These are phyloP conservation scores for Sophora flavescens DNA, from an alignment of 306 rosid genomes.

Conservation along the genomic window DNA sequence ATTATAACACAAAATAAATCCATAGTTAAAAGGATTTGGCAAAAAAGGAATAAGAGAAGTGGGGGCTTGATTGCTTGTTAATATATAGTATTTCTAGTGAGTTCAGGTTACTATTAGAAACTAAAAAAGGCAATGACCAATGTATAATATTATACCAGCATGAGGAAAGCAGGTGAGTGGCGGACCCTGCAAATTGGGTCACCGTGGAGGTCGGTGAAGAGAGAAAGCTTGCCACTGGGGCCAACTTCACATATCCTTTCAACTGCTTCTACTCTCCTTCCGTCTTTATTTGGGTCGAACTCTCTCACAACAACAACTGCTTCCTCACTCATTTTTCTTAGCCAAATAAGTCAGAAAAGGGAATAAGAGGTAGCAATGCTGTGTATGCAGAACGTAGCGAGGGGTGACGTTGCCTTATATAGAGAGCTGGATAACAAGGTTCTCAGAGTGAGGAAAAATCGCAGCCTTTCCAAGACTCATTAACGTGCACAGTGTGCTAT, in stretches of 20 bases:
- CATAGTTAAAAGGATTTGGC: not conserved
- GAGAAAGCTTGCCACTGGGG: slow-evolving; percentile 72
- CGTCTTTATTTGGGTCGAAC: slow-evolving; percentile 61
- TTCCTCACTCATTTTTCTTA: slow-evolving; percentile 47
- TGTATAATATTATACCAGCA: slow-evolving; percentile 63
- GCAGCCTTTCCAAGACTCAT: slow-evolving; percentile 53
- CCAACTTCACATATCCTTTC: slow-evolving; percentile 90
- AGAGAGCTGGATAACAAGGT: not conserved
- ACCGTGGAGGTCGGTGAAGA: slow-evolving; percentile 86
- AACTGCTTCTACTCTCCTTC: slow-evolving; percentile 65
- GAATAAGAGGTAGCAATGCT: not conserved
- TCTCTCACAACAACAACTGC: slow-evolving; percentile 55
- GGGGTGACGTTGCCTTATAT: slow-evolving; percentile 19
- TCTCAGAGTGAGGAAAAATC: slow-evolving; percentile 29
- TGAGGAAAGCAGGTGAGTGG: slow-evolving; percentile 86
- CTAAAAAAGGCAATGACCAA: no score
- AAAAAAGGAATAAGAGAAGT: not conserved
- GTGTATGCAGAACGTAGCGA: not conserved
- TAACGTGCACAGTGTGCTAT: slow-evolving; percentile 53
- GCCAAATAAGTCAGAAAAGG: not conserved
- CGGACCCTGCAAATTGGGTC: slow-evolving; percentile 99
- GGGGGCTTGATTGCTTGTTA: no score
- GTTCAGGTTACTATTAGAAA: not conserved
- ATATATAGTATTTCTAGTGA: no score
- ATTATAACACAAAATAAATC: not conserved